phyloP scores from a whole-genome alignment of 805 yeast genomes.

The Scheffersomyces coipomensis region DNA sequence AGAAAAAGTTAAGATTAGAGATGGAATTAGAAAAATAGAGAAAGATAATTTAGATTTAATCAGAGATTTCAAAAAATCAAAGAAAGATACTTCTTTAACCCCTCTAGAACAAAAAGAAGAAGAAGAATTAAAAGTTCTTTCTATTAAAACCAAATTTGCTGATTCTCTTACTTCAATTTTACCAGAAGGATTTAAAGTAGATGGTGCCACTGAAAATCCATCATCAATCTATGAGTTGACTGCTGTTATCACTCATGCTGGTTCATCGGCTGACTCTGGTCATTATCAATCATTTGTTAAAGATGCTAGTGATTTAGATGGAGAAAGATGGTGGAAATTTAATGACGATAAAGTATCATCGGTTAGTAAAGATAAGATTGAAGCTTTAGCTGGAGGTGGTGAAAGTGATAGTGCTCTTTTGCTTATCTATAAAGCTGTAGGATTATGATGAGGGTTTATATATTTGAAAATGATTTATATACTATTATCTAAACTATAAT shows the following conservation, averaged over 20 bases:
- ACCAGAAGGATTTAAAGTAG: constrained; percentile 29
- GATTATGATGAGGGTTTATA: no score
- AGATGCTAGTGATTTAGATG: constrained; percentile 61
- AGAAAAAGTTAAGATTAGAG: constrained; percentile 70
- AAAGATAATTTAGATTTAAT: constrained; percentile 70
- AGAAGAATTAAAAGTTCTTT: constrained; percentile 47
- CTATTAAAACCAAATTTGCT: constrained; percentile 51
- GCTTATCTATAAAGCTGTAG: constrained; percentile 80
- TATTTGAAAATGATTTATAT: no score
- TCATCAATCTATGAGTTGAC: constrained; percentile 81
- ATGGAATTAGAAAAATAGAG: constrained; percentile 70
- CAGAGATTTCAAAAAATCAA: constrained; percentile 69
- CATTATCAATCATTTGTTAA: constrained; percentile 91
- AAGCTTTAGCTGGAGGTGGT: constrained; percentile 92
- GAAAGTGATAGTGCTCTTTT: constrained; percentile 95
- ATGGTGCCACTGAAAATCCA: constrained; percentile 68
- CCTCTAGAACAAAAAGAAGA: constrained; percentile 58
- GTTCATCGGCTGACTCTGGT: constrained; percentile 95
- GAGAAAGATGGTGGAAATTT: constrained; percentile 88
- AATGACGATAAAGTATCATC: constrained; percentile 86
- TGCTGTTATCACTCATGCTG: constrained; percentile 89
- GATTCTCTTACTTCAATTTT: constrained; percentile 44
- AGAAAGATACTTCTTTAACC: constrained; percentile 29
- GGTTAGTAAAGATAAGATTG: constrained; percentile 81
- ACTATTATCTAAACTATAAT: no score